A percentile compares a stretch with the other conserved stretches of the same genome.
These are phyloP conservation scores for Boletus semigastroideus DNA, from an alignment of 1,284 basidiomycete species.

Conservation along the genomic window DNA sequence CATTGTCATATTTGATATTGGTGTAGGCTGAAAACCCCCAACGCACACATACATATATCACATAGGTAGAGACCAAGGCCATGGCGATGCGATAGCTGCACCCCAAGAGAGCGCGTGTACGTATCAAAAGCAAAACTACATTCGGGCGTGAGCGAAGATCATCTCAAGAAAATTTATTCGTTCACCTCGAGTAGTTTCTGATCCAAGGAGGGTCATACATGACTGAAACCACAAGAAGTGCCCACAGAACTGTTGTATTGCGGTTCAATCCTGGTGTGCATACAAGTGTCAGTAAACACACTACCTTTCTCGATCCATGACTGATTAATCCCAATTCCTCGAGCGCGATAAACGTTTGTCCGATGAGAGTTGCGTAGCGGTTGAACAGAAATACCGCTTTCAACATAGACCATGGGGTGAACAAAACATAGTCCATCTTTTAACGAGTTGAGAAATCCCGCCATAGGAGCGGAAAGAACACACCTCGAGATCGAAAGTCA, in stretches of 20 bases:
- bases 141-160: background rate
- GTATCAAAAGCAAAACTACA: constrained; percentile 2
- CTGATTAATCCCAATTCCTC: constrained; percentile 3
- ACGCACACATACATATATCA: background rate
- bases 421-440: constrained; percentile 16
- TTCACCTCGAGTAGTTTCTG: constrained; percentile 7
- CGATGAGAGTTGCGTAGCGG: constrained; percentile 9
- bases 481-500: constrained; percentile 18
- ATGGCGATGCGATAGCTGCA: constrained; percentile 1
- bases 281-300: background rate
- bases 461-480: background rate
- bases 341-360: constrained; percentile 1
- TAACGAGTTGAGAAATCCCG: background rate
- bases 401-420: constrained; percentile 10
- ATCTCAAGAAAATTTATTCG: background rate
- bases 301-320: constrained; percentile 1
- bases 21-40: background rate
- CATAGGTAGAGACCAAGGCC: constrained; percentile 3
- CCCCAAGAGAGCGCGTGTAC: constrained; percentile 5
- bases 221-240: background rate
- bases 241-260: constrained; percentile 1
- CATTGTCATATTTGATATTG: background rate
- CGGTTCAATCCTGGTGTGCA: background rate
- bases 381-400: constrained; percentile 14
- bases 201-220: background rate